Evolutionary conservation across 1,284 basidiomycete genomes (phyloP), one percentile per base, ranked within the genome.

Genomic region (Entoloma clypeatum): DNA sequence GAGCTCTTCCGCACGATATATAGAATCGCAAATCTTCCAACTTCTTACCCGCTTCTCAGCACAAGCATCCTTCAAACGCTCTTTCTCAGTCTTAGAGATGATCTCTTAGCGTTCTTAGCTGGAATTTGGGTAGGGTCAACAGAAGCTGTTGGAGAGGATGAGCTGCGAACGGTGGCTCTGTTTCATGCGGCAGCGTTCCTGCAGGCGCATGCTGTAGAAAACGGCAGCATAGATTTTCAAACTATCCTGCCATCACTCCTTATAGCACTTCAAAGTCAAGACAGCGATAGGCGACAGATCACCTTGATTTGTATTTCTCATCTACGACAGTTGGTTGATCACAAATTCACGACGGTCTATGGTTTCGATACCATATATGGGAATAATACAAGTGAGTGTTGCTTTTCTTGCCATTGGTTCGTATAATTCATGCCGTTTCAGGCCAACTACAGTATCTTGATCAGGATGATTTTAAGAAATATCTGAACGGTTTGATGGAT

Each of bases 281-380:
- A 79, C 51, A 43, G 54, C 0, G 75, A 79, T 34, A 72, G 85
- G 10, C 75, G 92, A 16, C 65, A 72, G 36, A 79, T 78, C 16
- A 83, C 84, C 4, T 58, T 85, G n/a, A 73, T 74, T 33, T 80
- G 82, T 33, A 60, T 97, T 11, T 68, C 69, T 3, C 62, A 72
- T 5, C 54, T 83, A 30, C 58, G 63, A 3, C 59, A 68, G 24
- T 56, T 72, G 7, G 63, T 68, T 4, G 66, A 71, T 36, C 63
- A 71, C 45, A 69, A 68, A 28, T 66, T 77, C 19, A 65, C 65
- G 13, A 69, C 73, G 2, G 77, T 96, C 1, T 96, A 93, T 62
- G 89, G 79, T 6, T 79, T 87, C 51, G 92, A 96, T 54, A 69
- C 68, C 1, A 75, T 96, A 36, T 97, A 97, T 59, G 93, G 92